phyloP scores from a whole-genome alignment of 1,284 basidiomycete genomes.

The Leccinum subrobustum region DNA sequence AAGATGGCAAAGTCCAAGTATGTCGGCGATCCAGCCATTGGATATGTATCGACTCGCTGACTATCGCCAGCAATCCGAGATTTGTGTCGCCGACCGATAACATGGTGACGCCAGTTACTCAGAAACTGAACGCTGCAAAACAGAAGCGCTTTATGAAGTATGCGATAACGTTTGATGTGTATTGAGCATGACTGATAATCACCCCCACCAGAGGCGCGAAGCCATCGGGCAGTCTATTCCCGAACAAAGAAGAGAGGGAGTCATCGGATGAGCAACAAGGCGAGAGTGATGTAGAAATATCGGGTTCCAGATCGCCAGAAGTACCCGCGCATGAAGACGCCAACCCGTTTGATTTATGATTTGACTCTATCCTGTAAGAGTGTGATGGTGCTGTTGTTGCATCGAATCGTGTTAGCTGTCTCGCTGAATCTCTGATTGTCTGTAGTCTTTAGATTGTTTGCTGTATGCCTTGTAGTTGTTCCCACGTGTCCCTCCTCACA shows the following conservation, averaged over 20 bases:
- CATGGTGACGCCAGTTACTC: constrained; percentile 87
- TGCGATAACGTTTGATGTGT: constrained; percentile 30
- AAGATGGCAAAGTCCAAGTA: constrained; percentile 83
- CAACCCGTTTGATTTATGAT: constrained; percentile 53
- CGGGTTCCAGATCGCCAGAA: constrained; percentile 32
- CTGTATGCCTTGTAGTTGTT: constrained; percentile 27
- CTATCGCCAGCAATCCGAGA: constrained; percentile 58
- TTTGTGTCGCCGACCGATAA: constrained; percentile 91
- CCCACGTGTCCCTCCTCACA: constrained; percentile 25
- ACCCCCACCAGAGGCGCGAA: constrained; percentile 47
- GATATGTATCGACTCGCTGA: constrained; percentile 5
- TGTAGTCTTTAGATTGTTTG: constrained; percentile 29
- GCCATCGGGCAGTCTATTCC: constrained; percentile 58
- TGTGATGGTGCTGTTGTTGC: constrained; percentile 25
- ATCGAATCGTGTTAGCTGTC: constrained; percentile 26
- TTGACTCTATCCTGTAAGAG: constrained; percentile 27
- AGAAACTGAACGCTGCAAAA: constrained; percentile 85
- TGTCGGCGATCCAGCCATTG: constrained; percentile 31
- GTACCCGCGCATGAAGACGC: constrained; percentile 44
- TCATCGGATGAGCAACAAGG: constrained; percentile 43
- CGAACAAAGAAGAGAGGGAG: constrained; percentile 40
- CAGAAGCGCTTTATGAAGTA: constrained; percentile 92
- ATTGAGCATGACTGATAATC: constrained; percentile 8
- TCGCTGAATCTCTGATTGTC: constrained; percentile 31
- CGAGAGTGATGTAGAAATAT: constrained; percentile 24